These are phyloP conservation scores for Neonectria punicea DNA, from an alignment of 2,329 filamentous ascomycete genomes.

Conservation along the genomic window DNA sequence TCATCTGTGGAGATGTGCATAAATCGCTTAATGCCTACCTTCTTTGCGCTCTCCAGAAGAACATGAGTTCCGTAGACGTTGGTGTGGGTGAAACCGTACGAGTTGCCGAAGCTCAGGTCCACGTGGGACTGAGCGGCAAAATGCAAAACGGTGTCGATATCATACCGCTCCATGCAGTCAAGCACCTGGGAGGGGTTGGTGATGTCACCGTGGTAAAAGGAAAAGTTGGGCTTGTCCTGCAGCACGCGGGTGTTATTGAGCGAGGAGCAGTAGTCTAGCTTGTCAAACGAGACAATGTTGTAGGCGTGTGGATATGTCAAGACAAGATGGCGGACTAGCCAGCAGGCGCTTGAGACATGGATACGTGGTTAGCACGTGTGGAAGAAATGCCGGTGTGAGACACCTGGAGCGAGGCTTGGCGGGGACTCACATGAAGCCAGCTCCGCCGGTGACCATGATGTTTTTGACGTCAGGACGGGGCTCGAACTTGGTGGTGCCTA, in stretches of 20 bases:
- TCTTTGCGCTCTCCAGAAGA: conserved; percentile 79
- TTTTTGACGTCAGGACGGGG: conserved; percentile 77
- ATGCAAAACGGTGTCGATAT: conserved; percentile 83
- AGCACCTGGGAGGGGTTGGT: conserved; percentile 77
- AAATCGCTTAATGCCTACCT: conserved; percentile 76
- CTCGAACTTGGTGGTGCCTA: conserved; percentile 75
- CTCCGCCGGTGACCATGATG: conserved; percentile 85
- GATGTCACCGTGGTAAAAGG: conserved; percentile 83
- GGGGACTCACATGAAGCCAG: conserved; percentile 82
- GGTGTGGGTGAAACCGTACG: conserved; percentile 81
- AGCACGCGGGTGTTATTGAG: conserved; percentile 81
- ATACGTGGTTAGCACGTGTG: conserved; percentile 33
- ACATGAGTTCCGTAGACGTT: conserved; percentile 90
- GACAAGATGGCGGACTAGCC: conserved; percentile 82
- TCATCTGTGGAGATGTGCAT: conserved; percentile 88
- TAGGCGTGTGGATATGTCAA: conserved; percentile 79
- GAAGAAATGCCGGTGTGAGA: conserved; percentile 4
- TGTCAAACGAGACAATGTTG: conserved; percentile 85
- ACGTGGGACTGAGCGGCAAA: conserved; percentile 90
- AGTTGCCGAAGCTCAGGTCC: conserved; percentile 84
- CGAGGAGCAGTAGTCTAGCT: conserved; percentile 84
- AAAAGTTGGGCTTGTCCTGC: conserved; percentile 76
- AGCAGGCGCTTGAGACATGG: conserved; percentile 71
- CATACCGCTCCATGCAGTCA: conserved; percentile 74
- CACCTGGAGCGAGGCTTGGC: not conserved